A percentile compares a stretch with the other conserved stretches of the same genome.
phyloP scores from a whole-genome alignment of 139 green algal genomes.

The Ettlia oleoabundans region DNA sequence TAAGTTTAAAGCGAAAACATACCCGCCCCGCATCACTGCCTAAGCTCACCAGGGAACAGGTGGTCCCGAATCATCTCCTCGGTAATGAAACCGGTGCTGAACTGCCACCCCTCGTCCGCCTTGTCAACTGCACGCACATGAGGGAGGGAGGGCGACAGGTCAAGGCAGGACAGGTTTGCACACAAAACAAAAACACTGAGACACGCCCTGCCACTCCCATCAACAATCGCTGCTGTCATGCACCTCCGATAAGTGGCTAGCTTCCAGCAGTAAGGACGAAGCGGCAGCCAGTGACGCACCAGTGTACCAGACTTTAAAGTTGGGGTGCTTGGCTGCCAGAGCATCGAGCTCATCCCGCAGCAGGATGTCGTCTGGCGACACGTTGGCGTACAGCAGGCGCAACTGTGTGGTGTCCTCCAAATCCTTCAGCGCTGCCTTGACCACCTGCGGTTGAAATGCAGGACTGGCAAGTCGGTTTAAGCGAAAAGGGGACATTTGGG shows the following conservation, averaged over 20 bases:
- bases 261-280: neutral
- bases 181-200: too few relatives aligned
- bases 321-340: slow-evolving; percentile 65
- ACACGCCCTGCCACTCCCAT: neutral
- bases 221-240: too few relatives aligned
- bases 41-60: slow-evolving; percentile 59
- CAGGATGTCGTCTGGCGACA: slow-evolving; percentile 94
- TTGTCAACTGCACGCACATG: slow-evolving; percentile 43
- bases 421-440: slow-evolving; percentile 83
- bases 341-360: slow-evolving; percentile 89
- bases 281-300: neutral
- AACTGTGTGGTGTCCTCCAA: slow-evolving; percentile 83
- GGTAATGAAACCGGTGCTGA: slow-evolving; percentile 78
- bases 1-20: too few relatives aligned
- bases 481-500: neutral
- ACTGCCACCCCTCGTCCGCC: slow-evolving; percentile 68
- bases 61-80: slow-evolving; percentile 81
- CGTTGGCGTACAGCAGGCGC: slow-evolving; percentile 95
- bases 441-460: slow-evolving; percentile 59
- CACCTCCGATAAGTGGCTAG: neutral
- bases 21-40: neutral
- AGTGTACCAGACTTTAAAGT: slow-evolving; percentile 75
- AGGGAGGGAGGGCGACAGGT: too few relatives aligned
- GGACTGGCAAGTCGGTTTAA: neutral
- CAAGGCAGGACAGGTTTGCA: slow-evolving; percentile 52